These are phyloP conservation scores for Lotmaria passim DNA, from an alignment of 208 protist species.

Conservation along the genomic window DNA sequence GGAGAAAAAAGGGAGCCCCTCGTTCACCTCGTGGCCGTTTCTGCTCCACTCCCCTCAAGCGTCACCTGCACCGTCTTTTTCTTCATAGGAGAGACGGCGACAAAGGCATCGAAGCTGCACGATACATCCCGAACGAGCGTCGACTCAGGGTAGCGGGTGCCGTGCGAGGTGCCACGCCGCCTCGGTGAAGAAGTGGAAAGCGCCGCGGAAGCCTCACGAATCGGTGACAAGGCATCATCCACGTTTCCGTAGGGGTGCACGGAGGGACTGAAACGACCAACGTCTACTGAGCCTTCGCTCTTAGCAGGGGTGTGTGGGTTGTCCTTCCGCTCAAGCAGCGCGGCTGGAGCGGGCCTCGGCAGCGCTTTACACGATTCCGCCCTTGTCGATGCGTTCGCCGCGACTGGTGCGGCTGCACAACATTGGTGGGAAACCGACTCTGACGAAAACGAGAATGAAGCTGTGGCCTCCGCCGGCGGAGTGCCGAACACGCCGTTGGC, in stretches of 20 bases:
- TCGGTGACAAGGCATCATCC: not conserved
- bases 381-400: too few species aligned
- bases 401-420: too few species aligned
- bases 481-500: not conserved
- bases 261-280: too few species aligned
- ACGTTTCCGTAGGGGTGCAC: not conserved
- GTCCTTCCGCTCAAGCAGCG: too few species aligned
- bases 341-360: too few species aligned
- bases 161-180: not conserved
- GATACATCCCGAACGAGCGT: conserved; percentile 12
- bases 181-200: not conserved
- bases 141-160: not conserved
- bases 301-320: too few species aligned
- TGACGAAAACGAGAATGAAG: too few species aligned
- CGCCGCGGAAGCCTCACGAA: not conserved
- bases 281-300: too few species aligned
- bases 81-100: conserved; percentile 1
- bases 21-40: not conserved
- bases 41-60: not conserved
- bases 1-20: too few species aligned
- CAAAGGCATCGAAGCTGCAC: conserved; percentile 21
- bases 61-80: not conserved
- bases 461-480: not conserved
- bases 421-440: too few species aligned
- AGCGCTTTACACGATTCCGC: too few species aligned